Conservation (phyloP, 2,329 filamentous ascomycete species). For the Ophiostoma australiae region DNA sequence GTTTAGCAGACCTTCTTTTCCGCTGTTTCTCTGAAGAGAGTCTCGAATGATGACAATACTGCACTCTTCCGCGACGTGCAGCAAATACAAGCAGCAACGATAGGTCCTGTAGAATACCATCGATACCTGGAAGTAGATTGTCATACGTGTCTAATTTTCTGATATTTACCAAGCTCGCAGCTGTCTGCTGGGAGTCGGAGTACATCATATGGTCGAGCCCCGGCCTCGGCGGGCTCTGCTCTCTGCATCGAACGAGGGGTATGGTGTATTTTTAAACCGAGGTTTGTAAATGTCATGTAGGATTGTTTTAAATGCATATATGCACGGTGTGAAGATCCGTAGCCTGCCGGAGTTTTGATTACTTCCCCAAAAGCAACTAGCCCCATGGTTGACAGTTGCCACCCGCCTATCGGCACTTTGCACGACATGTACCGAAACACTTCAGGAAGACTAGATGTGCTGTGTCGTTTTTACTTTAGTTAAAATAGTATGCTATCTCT, state of each 20-base stretch:
- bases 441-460: background rate
- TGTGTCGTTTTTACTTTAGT: too few relatives aligned
- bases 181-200: background rate
- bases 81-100: background rate
- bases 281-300: too few relatives aligned
- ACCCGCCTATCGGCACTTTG: background rate
- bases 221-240: constrained; percentile 4
- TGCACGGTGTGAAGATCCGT: background rate
- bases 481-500: background rate
- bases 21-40: background rate
- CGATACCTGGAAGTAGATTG: background rate
- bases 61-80: background rate
- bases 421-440: background rate
- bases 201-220: background rate
- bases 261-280: background rate
- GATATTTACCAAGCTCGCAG: background rate
- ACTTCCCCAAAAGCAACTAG: constrained; percentile 16
- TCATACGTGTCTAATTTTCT: background rate
- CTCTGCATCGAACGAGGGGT: background rate
- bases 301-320: background rate
- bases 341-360: constrained; percentile 16
- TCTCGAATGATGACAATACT: background rate
- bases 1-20: too few relatives aligned
- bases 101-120: background rate
- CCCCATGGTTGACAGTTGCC: background rate